phyloP scores from a whole-genome alignment of 1,284 basidiomycete species.

The Puccinia coronata region DNA sequence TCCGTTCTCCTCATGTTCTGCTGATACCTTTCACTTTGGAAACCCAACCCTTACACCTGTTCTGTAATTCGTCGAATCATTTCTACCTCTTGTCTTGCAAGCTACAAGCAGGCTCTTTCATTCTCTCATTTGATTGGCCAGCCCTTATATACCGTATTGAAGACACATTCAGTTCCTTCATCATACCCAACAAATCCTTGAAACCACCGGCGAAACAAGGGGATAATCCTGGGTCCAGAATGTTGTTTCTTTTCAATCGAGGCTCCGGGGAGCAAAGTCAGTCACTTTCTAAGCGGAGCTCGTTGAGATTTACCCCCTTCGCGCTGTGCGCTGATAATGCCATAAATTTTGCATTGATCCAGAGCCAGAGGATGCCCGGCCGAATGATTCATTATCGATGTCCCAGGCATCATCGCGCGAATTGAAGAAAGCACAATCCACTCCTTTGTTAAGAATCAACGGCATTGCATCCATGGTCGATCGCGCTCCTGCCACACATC shows the following conservation, averaged over 20 bases:
- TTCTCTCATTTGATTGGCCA: background rate
- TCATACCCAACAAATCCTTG: slow-evolving; percentile 17
- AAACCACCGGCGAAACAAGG: slow-evolving; percentile 1
- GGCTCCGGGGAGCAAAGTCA: slow-evolving; percentile 5
- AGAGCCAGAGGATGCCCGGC: background rate
- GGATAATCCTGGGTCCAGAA: slow-evolving; percentile 2
- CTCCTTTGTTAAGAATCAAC: background rate
- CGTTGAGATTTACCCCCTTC: background rate
- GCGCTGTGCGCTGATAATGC: background rate
- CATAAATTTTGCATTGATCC: background rate
- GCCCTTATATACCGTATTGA: background rate
- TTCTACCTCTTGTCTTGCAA: slow-evolving; percentile 3
- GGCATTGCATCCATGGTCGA: background rate
- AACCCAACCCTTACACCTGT: background rate
- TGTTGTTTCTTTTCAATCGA: slow-evolving; percentile 21
- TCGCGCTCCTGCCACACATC: background rate
- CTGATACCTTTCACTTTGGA: background rate
- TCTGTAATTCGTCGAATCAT: slow-evolving; percentile 25
- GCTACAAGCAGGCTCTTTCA: slow-evolving; percentile 1
- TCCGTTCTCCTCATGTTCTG: background rate
- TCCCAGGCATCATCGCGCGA: background rate
- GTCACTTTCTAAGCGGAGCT: background rate
- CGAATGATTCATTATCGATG: background rate
- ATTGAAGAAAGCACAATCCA: slow-evolving; percentile 28
- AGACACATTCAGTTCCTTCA: background rate